Conservation (phyloP, 2,329 filamentous ascomycete genomes). For the Aureobasidium vineae region DNA sequence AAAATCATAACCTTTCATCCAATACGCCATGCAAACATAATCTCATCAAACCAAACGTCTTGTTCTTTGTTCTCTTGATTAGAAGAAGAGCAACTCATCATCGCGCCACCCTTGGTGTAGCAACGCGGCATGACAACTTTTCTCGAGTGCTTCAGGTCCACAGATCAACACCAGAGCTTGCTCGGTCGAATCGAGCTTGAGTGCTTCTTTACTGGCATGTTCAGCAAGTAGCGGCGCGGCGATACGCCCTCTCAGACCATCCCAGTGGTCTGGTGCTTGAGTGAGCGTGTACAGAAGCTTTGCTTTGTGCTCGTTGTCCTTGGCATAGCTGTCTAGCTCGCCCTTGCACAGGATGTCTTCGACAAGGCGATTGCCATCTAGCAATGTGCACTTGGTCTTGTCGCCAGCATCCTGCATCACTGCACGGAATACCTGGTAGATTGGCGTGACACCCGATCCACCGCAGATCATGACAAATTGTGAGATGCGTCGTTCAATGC, state of each 20-base stretch:
- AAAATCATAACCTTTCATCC: background rate
- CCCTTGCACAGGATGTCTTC: slow-evolving; percentile 78
- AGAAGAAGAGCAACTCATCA: slow-evolving; percentile 75
- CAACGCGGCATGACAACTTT: slow-evolving; percentile 58
- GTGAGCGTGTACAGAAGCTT: slow-evolving; percentile 69
- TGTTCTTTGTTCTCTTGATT: background rate
- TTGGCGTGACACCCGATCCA: slow-evolving; percentile 88
- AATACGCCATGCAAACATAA: slow-evolving; percentile 1
- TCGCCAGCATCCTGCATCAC: slow-evolving; percentile 66
- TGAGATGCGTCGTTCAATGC: slow-evolving; percentile 56
- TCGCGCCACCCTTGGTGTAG: slow-evolving; percentile 67
- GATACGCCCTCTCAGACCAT: slow-evolving; percentile 66
- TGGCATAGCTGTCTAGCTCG: slow-evolving; percentile 66
- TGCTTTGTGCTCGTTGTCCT: slow-evolving; percentile 56
- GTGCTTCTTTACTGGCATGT: slow-evolving; percentile 47
- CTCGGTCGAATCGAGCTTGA: slow-evolving; percentile 43
- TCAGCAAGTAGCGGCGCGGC: slow-evolving; percentile 60
- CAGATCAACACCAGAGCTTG: slow-evolving; percentile 70
- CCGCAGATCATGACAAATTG: slow-evolving; percentile 84
- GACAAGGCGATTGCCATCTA: slow-evolving; percentile 74
- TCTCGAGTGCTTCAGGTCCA: slow-evolving; percentile 74
- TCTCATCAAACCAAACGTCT: background rate
- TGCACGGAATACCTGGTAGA: slow-evolving; percentile 77
- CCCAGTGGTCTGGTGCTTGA: slow-evolving; percentile 63
- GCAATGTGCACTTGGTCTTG: slow-evolving; percentile 65